Evolutionary conservation across 1,139 yeast species (phyloP).

Genomic region (Entelexis sorbosivorans): DNA sequence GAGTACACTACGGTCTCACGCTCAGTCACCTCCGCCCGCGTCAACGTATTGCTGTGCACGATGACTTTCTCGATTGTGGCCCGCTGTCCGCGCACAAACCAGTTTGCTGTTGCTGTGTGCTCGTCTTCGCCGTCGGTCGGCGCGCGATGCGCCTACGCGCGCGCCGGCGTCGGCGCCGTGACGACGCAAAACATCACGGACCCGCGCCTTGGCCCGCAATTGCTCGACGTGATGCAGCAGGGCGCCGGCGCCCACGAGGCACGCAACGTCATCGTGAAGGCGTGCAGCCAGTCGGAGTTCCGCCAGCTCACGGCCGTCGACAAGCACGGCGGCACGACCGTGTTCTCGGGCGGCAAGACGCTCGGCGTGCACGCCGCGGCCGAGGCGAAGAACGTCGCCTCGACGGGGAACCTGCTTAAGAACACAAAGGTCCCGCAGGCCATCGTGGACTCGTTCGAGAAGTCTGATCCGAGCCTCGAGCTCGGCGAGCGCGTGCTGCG

Average conservation of each 20-base stretch:
- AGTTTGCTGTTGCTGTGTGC: conserved; percentile 18
- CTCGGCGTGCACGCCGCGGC: conserved; percentile 15
- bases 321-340: conserved; percentile 13
- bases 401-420: conserved; percentile 20
- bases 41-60: too few relatives aligned
- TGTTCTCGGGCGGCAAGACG: conserved; percentile 18
- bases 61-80: conserved; percentile 22
- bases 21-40: too few relatives aligned
- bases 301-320: conserved; percentile 19
- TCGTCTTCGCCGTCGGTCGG: conserved; percentile 22
- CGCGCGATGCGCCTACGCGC: conserved; percentile 20
- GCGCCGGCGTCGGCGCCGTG: conserved; percentile 21
- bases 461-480: conserved; percentile 5
- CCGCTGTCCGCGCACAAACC: conserved; percentile 15
- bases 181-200: conserved; percentile 21
- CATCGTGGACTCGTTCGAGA: conserved; percentile 14
- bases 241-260: conserved; percentile 17
- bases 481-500: conserved; percentile 17
- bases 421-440: conserved; percentile 12
- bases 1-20: background rate
- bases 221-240: conserved; percentile 10
- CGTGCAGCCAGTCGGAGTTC: conserved; percentile 7
- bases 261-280: conserved; percentile 3
- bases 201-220: conserved; percentile 19
- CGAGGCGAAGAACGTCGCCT: conserved; percentile 12